Evolutionary conservation across 2,329 filamentous ascomycete species (phyloP), one percentile per base, ranked within the genome.

Genomic region (Cryphonectria japonica): DNA sequence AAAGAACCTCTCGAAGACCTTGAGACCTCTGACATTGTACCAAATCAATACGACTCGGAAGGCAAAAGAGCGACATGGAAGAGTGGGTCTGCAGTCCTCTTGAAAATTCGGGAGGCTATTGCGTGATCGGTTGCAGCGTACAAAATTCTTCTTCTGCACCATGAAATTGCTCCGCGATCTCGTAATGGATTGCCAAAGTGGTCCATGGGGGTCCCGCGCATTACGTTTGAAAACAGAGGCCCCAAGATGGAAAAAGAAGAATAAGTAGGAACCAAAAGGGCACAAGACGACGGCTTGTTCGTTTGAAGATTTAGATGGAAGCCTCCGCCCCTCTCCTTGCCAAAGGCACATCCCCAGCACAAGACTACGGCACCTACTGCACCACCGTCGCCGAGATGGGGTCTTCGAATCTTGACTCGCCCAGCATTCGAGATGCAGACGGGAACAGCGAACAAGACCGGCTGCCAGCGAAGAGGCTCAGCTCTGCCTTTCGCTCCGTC

Each of bases 401-500:
- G n/a, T 11, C 34, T 7, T 14, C 63, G 34, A 37, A 29, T 14
- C 19, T 7, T 26, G 63, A 65, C 26, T 32, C 41, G 39, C 29
- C 63, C 19, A 50, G 39, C 43, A 26, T 29, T 2, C n/a, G 22
- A 16, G 63, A 65, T 29, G 63, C 29, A 7, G 43, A 52, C 29
- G 37, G 29, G 11, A 61, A 65, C 54, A 72, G 71, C 66, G 61
- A 68, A 19, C 68, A 68, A 66, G 71, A 61, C 26, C 63, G 46
- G n/a, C 46, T 41, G 29, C 65, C 39, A 6, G 39, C 52, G n/a
- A 70, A 37, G 41, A 54, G 32, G 7, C 26, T 26, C 34, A 26
- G 13, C 37, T 72, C 71, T 7, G 32, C 64, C 19, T 72, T 63
- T 46, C 71, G 71, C 13, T 72, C 71, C 14, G 71, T 72, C 22